These are phyloP conservation scores for Fusarium tricinctum DNA, from an alignment of 2,329 filamentous ascomycete genomes.

Conservation along the genomic window DNA sequence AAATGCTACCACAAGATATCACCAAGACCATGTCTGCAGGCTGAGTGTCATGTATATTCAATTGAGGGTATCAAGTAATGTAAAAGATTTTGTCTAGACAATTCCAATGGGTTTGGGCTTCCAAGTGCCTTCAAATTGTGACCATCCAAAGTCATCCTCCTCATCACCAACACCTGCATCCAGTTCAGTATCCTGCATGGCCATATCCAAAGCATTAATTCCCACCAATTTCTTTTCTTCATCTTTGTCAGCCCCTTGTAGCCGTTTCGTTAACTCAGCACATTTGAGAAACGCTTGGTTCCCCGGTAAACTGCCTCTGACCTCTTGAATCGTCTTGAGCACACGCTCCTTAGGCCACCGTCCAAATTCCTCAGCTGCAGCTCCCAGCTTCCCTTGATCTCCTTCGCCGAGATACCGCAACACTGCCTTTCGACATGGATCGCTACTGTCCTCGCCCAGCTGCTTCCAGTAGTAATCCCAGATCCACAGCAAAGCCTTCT, in stretches of 20 bases:
- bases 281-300: constrained; percentile 61
- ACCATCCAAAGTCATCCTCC: constrained; percentile 59
- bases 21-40: background rate
- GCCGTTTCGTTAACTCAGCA: constrained; percentile 59
- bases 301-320: constrained; percentile 59
- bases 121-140: constrained; percentile 66
- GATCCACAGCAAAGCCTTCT: constrained; percentile 83
- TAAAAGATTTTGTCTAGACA: constrained; percentile 53
- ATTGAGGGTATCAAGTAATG: constrained; percentile 33
- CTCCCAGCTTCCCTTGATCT: constrained; percentile 47
- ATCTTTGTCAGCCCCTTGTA: constrained; percentile 47
- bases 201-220: constrained; percentile 15
- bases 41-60: background rate
- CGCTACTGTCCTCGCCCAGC: constrained; percentile 53
- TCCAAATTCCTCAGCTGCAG: constrained; percentile 51
- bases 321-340: constrained; percentile 56
- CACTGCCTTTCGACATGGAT: constrained; percentile 55
- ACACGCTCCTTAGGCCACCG: constrained; percentile 57
- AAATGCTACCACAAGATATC: background rate
- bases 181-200: constrained; percentile 25
- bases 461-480: constrained; percentile 89
- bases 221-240: constrained; percentile 28
- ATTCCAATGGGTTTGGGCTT: constrained; percentile 71
- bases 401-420: constrained; percentile 57
- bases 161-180: constrained; percentile 44